phyloP scores from a whole-genome alignment of 2,329 filamentous ascomycete species.

The Calonectria montana region DNA sequence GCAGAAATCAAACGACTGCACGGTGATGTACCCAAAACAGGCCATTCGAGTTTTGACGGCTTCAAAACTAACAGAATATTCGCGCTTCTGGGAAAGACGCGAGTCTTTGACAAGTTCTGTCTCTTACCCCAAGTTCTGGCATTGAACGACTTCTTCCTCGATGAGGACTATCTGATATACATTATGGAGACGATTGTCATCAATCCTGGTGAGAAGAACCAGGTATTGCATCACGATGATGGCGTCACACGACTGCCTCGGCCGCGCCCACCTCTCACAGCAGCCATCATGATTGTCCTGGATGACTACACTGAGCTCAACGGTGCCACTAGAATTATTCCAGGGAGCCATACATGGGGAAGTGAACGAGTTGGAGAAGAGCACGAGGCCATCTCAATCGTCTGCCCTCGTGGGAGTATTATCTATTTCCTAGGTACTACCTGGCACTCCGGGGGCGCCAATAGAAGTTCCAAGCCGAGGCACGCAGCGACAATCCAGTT shows the following conservation, averaged over 20 bases:
- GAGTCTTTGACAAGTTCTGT: constrained; percentile 20
- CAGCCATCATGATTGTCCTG: constrained; percentile 14
- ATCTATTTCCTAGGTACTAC: constrained; percentile 19
- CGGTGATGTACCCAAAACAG: constrained; percentile 8
- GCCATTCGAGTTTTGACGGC: constrained; percentile 5
- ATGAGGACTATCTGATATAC: constrained; percentile 16
- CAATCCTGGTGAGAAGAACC: constrained; percentile 21
- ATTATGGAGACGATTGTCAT: constrained; percentile 23
- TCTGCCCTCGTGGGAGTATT: constrained; percentile 16
- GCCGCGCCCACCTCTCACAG: constrained; percentile 13
- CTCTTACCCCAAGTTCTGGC: constrained; percentile 15
- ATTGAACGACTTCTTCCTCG: constrained; percentile 17
- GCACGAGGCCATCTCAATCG: constrained; percentile 5
- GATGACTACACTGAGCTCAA: constrained; percentile 22
- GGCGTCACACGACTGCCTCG: constrained; percentile 7
- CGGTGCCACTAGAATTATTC: constrained; percentile 16
- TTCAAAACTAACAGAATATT: constrained; percentile 18
- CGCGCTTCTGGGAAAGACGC: constrained; percentile 11
- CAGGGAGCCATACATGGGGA: constrained; percentile 17
- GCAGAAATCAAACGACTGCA: constrained; percentile 18
- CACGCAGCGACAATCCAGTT: constrained; percentile 20
- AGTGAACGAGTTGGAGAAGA: constrained; percentile 12
- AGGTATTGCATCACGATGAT: constrained; percentile 20
- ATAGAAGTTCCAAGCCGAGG: background rate
- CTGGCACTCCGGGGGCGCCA: constrained; percentile 20